Evolutionary conservation across 192 early-diverging fungal genomes (phyloP).

Genomic region (Spizellomyces punctatus): DNA sequence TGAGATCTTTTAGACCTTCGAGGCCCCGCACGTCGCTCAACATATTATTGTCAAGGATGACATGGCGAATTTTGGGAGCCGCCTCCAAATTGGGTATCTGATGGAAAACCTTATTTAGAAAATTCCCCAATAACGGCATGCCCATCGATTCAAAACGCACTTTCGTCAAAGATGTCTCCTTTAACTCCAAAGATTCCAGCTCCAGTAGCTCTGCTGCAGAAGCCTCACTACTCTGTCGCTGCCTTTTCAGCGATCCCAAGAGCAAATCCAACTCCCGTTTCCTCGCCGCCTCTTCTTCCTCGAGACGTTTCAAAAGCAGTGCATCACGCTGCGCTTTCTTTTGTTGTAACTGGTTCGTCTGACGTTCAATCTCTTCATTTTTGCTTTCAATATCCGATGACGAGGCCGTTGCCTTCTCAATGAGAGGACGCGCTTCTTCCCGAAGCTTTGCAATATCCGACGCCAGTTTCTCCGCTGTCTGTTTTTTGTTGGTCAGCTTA

Average conservation of each 20-base stretch:
- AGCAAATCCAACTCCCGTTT: constrained; percentile 22
- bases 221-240: neutral
- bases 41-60: constrained; percentile 28
- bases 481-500: neutral
- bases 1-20: constrained; percentile 26
- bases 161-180: constrained; percentile 1
- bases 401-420: neutral
- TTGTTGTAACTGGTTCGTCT: constrained; percentile 12
- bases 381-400: constrained; percentile 1
- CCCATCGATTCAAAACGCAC: neutral
- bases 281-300: constrained; percentile 16
- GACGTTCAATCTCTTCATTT: neutral
- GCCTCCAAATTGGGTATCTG: constrained; percentile 27
- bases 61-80: constrained; percentile 23
- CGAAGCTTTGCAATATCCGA: neutral
- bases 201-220: neutral
- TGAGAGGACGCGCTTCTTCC: neutral
- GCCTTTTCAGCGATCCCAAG: constrained; percentile 5
- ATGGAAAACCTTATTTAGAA: neutral
- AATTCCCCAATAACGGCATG: too few species aligned
- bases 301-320: constrained; percentile 5
- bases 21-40: constrained; percentile 17
- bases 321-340: constrained; percentile 13
- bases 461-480: neutral
- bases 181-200: constrained; percentile 16